These are phyloP conservation scores for Eucalyptus victrix DNA, from an alignment of 345 rosid genomes.

Conservation along the genomic window DNA sequence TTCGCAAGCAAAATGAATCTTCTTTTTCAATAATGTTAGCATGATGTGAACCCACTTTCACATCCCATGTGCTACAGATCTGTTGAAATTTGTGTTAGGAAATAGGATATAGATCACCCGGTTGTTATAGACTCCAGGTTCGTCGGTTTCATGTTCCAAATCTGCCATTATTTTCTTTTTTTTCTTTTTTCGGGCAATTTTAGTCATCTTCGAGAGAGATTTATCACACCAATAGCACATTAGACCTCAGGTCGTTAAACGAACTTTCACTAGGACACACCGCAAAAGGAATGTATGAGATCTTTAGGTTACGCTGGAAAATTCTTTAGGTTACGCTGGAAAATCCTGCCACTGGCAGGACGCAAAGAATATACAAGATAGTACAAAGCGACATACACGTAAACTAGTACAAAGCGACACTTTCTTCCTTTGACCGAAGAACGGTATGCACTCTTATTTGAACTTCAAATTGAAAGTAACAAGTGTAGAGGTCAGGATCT, in stretches of 20 bases:
- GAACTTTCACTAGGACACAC: background rate
- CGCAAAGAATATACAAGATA: background rate
- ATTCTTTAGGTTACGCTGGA: background rate
- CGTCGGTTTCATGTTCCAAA: background rate
- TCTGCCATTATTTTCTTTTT: background rate
- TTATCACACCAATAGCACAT: background rate
- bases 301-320: background rate
- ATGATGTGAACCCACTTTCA: background rate
- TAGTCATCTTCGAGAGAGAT: background rate
- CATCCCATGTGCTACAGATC: background rate
- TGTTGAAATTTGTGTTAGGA: background rate
- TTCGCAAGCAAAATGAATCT: background rate
- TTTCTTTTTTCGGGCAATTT: background rate
- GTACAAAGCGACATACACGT: too few species aligned
- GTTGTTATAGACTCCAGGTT: background rate
- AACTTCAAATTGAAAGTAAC: background rate
- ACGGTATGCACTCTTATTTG: background rate
- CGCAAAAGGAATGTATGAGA: background rate
- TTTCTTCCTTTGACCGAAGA: background rate
- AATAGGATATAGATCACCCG: background rate
- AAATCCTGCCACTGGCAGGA: background rate
- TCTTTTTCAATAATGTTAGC: background rate
- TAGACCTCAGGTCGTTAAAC: background rate
- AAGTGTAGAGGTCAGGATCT: background rate
- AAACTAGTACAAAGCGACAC: background rate